Conservation (phyloP, 164 flowering plant genomes). For the Macadamia integrifolia region DNA sequence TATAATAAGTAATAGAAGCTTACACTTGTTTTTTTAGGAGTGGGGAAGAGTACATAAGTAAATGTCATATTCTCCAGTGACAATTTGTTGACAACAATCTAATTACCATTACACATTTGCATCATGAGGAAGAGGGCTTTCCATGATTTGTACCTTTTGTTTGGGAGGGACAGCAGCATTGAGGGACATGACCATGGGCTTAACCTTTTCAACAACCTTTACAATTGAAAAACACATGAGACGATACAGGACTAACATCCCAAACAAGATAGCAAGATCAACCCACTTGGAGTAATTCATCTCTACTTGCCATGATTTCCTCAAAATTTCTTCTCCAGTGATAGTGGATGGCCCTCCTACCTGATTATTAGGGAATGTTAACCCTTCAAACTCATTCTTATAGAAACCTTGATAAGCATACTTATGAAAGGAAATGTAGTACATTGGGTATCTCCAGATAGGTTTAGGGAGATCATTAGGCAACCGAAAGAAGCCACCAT, state of each 20-base stretch:
- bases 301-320: constrained; percentile 38
- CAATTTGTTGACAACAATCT: too few species aligned
- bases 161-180: constrained; percentile 5
- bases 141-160: constrained; percentile 9
- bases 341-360: constrained; percentile 15
- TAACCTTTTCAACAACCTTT: constrained; percentile 34
- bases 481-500: constrained; percentile 46
- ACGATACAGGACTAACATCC: constrained; percentile 44
- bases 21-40: too few species aligned
- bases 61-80: too few species aligned
- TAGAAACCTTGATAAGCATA: constrained; percentile 42
- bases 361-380: constrained; percentile 18
- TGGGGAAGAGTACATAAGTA: too few species aligned
- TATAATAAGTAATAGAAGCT: too few species aligned
- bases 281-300: constrained; percentile 49
- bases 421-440: constrained; percentile 42
- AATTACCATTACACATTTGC: too few species aligned
- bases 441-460: constrained; percentile 58
- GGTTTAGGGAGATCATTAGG: constrained; percentile 51
- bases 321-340: constrained; percentile 30
- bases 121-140: neutral
- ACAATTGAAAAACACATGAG: constrained; percentile 34
- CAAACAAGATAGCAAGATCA: constrained; percentile 40
- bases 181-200: constrained; percentile 24
- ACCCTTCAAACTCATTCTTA: constrained; percentile 47